Conservation (phyloP, 2,329 filamentous ascomycete genomes). For the Colletotrichum cordylinicola region DNA sequence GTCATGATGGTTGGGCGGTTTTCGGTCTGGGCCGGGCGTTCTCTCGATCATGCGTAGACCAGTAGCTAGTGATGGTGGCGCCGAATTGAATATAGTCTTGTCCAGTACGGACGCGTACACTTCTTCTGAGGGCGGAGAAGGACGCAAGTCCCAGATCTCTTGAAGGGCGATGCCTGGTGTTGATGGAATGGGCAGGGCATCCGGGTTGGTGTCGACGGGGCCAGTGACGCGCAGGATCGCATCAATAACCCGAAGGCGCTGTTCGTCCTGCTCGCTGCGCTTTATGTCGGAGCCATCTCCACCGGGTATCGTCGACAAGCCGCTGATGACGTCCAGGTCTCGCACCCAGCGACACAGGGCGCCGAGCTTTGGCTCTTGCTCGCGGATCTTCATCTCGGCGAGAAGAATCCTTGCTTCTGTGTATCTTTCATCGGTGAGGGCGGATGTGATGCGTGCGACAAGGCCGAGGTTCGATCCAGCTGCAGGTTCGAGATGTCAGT, state of each 20-base stretch:
- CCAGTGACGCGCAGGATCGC: constrained; percentile 68
- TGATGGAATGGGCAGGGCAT: constrained; percentile 29
- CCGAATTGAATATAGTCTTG: constrained; percentile 53
- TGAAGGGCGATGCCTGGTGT: constrained; percentile 60
- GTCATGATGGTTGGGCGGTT: constrained; percentile 71
- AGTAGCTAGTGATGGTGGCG: constrained; percentile 39
- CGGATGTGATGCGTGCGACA: constrained; percentile 70
- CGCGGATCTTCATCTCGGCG: constrained; percentile 73
- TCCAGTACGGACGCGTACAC: constrained; percentile 66
- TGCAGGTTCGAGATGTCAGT: neutral
- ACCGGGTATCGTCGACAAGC: constrained; percentile 61
- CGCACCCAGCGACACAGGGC: constrained; percentile 76
- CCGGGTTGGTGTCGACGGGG: constrained; percentile 57
- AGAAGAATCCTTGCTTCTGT: constrained; percentile 69
- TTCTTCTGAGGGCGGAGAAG: constrained; percentile 42
- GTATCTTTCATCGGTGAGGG: constrained; percentile 69
- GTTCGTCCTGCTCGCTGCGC: constrained; percentile 53
- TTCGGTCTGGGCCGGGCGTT: constrained; percentile 63
- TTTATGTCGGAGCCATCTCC: constrained; percentile 35
- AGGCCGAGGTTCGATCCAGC: constrained; percentile 53
- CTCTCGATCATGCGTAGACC: constrained; percentile 66
- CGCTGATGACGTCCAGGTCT: constrained; percentile 72
- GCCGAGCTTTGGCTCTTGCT: constrained; percentile 69
- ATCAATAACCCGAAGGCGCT: constrained; percentile 67
- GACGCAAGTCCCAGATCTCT: constrained; percentile 64